Conservation (phyloP, 2,329 filamentous ascomycete genomes). For the Colletotrichum kahawae region DNA sequence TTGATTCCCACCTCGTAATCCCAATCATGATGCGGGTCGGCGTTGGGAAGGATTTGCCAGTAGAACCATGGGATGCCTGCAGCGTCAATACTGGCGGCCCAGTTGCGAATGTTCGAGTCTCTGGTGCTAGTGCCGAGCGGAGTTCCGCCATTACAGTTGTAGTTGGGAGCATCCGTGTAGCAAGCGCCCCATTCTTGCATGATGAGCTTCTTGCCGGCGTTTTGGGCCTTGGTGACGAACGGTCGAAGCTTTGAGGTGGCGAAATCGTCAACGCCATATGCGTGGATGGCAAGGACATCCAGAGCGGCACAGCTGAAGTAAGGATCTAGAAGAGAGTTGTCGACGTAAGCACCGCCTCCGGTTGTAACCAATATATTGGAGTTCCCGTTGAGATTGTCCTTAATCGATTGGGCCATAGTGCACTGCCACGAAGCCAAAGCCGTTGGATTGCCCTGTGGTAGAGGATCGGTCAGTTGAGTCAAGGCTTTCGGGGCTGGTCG, state of each 20-base stretch:
- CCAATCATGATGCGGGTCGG: constrained; percentile 32
- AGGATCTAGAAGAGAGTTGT: constrained; percentile 18
- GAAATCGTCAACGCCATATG: constrained; percentile 31
- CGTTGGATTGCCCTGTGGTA: constrained; percentile 18
- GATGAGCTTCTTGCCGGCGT: constrained; percentile 35
- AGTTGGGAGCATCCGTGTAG: constrained; percentile 31
- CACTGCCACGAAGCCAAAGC: constrained; percentile 27
- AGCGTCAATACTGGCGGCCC: constrained; percentile 29
- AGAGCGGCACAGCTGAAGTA: constrained; percentile 20
- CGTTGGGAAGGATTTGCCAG: constrained; percentile 38
- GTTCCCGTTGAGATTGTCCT: constrained; percentile 24
- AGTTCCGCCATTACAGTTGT: constrained; percentile 27
- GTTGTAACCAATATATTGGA: constrained; percentile 24
- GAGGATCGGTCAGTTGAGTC: neutral
- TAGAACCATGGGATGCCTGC: constrained; percentile 37
- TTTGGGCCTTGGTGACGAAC: constrained; percentile 29
- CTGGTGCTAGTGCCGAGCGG: constrained; percentile 17
- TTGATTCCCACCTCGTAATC: constrained; percentile 36
- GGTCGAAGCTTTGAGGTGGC: constrained; percentile 24
- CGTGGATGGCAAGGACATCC: constrained; percentile 27
- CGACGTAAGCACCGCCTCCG: constrained; percentile 23
- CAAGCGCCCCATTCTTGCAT: constrained; percentile 35
- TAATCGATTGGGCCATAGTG: constrained; percentile 27
- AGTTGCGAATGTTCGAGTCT: constrained; percentile 30
- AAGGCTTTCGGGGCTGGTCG: neutral